Percentiles rank a stretch among this genome's conserved stretches.
phyloP scores from a whole-genome alignment of 106 monocot species.

The Vanilla planifolia region DNA sequence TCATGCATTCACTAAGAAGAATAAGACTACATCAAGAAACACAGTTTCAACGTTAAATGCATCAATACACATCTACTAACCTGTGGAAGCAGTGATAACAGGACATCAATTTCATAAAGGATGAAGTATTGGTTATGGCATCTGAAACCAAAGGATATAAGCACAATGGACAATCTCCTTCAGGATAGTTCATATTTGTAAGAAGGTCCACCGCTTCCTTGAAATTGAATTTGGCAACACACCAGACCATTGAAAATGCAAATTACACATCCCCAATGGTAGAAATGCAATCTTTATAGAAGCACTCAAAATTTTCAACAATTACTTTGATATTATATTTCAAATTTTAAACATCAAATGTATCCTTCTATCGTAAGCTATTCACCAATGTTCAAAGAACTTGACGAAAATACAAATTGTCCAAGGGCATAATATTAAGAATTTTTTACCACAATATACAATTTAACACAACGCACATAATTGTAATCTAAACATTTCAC shows the following conservation, averaged over 20 bases:
- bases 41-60: too few relatives aligned
- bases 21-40: conserved; percentile 4
- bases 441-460: too few relatives aligned
- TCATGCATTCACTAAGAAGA: conserved; percentile 67
- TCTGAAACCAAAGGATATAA: conserved; percentile 61
- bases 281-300: neutral
- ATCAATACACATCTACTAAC: conserved; percentile 18
- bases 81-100: conserved; percentile 99
- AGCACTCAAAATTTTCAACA: neutral
- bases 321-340: neutral
- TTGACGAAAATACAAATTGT: too few relatives aligned
- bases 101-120: conserved; percentile 99
- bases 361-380: too few relatives aligned
- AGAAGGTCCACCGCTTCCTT: conserved; percentile 90
- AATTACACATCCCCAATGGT: neutral
- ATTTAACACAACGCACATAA: too few relatives aligned
- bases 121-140: conserved; percentile 23
- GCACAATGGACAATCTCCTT: conserved; percentile 90
- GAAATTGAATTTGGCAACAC: neutral
- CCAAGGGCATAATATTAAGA: too few relatives aligned
- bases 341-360: neutral
- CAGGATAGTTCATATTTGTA: conserved; percentile 92
- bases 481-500: too few relatives aligned
- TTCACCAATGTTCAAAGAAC: too few relatives aligned
- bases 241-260: neutral